Percentiles rank a stretch among this genome's conserved stretches.
Conservation (phyloP, 768 basidiomycete genomes). For the Phylloporus arenicola region DNA sequence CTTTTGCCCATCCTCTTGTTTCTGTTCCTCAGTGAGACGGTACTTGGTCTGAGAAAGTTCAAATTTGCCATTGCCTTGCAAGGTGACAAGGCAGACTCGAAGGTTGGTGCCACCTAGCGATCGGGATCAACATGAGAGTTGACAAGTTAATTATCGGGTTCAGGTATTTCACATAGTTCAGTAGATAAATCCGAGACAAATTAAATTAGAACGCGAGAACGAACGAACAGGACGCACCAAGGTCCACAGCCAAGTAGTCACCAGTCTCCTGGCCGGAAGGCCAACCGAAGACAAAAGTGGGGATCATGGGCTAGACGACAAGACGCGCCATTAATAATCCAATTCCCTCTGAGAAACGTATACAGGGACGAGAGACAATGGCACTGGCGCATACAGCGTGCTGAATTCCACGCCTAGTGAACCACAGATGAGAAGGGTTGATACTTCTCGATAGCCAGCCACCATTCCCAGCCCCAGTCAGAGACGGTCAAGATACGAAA, state of each 20-base stretch:
- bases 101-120: slow-evolving; percentile 84
- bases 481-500: not conserved
- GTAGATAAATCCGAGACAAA: not conserved
- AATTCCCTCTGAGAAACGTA: not conserved
- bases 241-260: slow-evolving; percentile 85
- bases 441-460: not conserved
- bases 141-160: not conserved
- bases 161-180: not conserved
- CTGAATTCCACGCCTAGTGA: no score
- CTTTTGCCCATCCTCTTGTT: slow-evolving; percentile 93
- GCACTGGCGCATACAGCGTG: not conserved
- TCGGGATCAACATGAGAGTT: not conserved
- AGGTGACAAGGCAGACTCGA: slow-evolving; percentile 93
- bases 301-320: slow-evolving; percentile 78
- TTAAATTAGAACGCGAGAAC: not conserved
- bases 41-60: slow-evolving; percentile 98
- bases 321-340: slow-evolving; percentile 7
- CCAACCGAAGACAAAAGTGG: slow-evolving; percentile 95
- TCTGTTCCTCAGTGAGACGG: slow-evolving; percentile 94
- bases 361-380: not conserved
- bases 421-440: not conserved
- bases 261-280: slow-evolving; percentile 87
- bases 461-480: slow-evolving; percentile 2
- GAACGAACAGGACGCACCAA: slow-evolving; percentile 48
- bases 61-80: slow-evolving; percentile 92